Base-by-base conservation (phyloP, 164 flowering plant species). In the Vitis cinerea region DNA sequence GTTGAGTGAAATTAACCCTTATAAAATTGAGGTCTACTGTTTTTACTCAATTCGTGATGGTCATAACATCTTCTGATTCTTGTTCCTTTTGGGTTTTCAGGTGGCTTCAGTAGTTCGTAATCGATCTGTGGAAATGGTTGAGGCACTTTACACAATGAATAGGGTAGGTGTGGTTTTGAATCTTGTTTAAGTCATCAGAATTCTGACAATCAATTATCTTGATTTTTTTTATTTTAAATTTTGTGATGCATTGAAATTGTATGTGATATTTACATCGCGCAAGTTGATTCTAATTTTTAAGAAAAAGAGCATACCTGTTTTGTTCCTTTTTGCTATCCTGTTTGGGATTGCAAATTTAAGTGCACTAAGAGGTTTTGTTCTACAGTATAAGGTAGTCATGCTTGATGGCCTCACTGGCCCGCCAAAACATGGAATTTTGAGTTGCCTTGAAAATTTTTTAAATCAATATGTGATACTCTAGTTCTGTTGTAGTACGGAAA, bases 141-240 rank as follows among this genome's bases (percentile, higher is more conserved):
- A 86, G 80, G 86, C 94, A 57, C 88, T 90, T 71, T 90, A 86
- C 74, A 82, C 80, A 50, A 82, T 86, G 88, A 90, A 90, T 75
- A 82, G 77, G 87, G 94, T 88, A 75, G 65, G 80, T 27, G 15
- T 74, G 65, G 13, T 48, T 49, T 57, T 30, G 12, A 15, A 47
- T 44, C 61, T 37, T 44, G 15, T 17, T 60, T 44, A 31, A 8
- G 9, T 59, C 29, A 27, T 59, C 44, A 37, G 44, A 37, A 37
- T 37, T 37, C 44, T 37, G 44, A 37, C 44, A 37, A 37, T 37
- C 44, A 37, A 3, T 37, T 37, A 59, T 58, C 60, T 17, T 37
- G 51, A 16, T 10, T 55, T 54, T 13, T 19, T 37, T 37, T 37
- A 37, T 37, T 37, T 37, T 37, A 37, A 37, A 37, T 37, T 37